Evolutionary conservation across 2,329 filamentous ascomycete genomes (phyloP).

Genomic region (Aspergillus aculeatus): DNA sequence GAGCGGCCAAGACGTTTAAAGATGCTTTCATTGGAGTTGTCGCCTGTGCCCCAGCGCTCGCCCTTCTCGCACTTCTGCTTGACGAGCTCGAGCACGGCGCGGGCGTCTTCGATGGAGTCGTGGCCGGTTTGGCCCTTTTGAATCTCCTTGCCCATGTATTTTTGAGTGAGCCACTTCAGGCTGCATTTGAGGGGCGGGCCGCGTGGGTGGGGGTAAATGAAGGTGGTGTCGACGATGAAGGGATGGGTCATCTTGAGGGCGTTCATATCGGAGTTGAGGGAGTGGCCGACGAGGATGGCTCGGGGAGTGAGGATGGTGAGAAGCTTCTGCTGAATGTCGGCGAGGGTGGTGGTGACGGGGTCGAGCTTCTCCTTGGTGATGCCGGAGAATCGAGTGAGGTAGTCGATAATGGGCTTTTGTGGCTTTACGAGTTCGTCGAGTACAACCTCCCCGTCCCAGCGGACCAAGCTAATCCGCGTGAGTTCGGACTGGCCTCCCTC

Average conservation of each 20-base stretch:
- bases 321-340: conserved; percentile 78
- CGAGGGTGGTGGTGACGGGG: conserved; percentile 76
- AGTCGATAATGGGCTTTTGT: conserved; percentile 81
- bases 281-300: conserved; percentile 49
- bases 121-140: conserved; percentile 80
- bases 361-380: conserved; percentile 85
- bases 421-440: conserved; percentile 93
- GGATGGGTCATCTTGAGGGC: conserved; percentile 86
- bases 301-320: conserved; percentile 62
- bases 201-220: conserved; percentile 86
- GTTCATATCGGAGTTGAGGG: conserved; percentile 59
- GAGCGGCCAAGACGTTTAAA: conserved; percentile 75
- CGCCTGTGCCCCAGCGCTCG: conserved; percentile 76
- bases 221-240: conserved; percentile 86
- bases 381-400: conserved; percentile 86
- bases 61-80: conserved; percentile 96
- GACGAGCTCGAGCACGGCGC: conserved; percentile 85
- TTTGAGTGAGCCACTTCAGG: conserved; percentile 83
- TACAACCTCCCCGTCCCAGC: conserved; percentile 79
- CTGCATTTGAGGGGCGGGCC: conserved; percentile 87
- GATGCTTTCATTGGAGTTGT: conserved; percentile 78
- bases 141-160: conserved; percentile 82
- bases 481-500: conserved; percentile 76
- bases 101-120: conserved; percentile 89
- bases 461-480: conserved; percentile 81